Conservation (phyloP, 257 asterid genomes). For the Oldenlandia corymbosa region DNA sequence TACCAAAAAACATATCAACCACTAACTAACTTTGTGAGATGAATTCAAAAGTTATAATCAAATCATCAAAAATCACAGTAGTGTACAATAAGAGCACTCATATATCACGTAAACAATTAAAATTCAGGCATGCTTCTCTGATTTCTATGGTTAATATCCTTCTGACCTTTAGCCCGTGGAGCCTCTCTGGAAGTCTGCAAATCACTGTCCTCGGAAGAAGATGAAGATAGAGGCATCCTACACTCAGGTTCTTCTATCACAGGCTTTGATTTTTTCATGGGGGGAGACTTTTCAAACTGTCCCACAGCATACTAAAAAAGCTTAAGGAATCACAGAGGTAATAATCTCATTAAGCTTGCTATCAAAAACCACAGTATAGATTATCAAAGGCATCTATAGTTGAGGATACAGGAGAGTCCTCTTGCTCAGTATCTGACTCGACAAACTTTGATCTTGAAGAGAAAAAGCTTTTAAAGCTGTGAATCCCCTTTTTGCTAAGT, state of each 20-base stretch:
- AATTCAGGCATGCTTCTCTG: neutral
- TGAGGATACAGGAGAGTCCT: conserved; percentile 64
- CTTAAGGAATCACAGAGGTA: conserved; percentile 34
- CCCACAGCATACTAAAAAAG: conserved; percentile 40
- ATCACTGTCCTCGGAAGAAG: conserved; percentile 39
- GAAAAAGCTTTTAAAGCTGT: conserved; percentile 41
- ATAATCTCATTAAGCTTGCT: conserved; percentile 11
- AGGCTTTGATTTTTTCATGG: conserved; percentile 36
- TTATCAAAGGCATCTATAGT: conserved; percentile 12
- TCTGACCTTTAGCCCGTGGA: conserved; percentile 49
- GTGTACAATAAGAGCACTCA: neutral
- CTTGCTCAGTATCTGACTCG: conserved; percentile 32
- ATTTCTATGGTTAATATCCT: neutral
- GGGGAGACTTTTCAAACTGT: conserved; percentile 28
- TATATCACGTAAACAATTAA: neutral
- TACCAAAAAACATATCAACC: neutral
- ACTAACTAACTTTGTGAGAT: too few relatives aligned
- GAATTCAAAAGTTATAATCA: too few relatives aligned
- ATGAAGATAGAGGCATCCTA: conserved; percentile 32
- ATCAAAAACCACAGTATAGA: conserved; percentile 9
- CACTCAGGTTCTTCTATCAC: conserved; percentile 35
- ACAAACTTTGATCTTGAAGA: conserved; percentile 32
- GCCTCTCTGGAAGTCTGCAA: conserved; percentile 49
- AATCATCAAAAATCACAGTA: neutral
- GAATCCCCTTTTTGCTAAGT: conserved; percentile 33